A percentile compares a stretch with the other conserved stretches of the same genome.
Evolutionary conservation across 768 basidiomycete genomes (phyloP).

Genomic region (Rhodotorula toruloides): DNA sequence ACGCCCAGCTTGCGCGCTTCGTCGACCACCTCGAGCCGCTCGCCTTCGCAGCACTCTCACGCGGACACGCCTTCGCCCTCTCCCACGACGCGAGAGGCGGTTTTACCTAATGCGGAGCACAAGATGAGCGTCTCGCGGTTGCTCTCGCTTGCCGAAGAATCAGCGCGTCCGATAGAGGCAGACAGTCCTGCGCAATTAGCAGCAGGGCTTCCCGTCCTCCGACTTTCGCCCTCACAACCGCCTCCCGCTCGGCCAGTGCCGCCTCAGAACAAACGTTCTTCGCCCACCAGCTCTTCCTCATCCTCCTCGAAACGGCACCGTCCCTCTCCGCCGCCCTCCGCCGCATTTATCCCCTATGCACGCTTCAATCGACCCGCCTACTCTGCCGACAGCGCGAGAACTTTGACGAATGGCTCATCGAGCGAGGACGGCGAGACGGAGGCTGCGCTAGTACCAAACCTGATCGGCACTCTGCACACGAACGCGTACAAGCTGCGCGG

Average conservation of each 20-base stretch:
- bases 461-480: conserved; percentile 81
- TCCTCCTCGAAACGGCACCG: not conserved
- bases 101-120: no score
- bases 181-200: no score
- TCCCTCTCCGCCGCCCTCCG: not conserved
- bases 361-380: conserved; percentile 20
- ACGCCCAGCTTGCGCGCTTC: conserved; percentile 46
- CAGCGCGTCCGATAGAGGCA: no score
- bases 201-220: no score
- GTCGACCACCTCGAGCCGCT: conserved; percentile 11
- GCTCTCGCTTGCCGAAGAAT: no score
- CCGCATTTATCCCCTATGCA: conserved; percentile 54
- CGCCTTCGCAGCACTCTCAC: conserved; percentile 27
- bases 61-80: not conserved
- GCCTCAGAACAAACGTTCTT: no score
- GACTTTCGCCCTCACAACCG: no score
- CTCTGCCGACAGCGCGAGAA: not conserved
- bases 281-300: not conserved
- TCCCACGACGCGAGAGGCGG: not conserved
- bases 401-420: not conserved
- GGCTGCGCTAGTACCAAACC: conserved; percentile 50
- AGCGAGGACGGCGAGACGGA: not conserved
- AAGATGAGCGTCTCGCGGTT: no score
- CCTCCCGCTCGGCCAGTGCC: no score
- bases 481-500: conserved; percentile 70